These are phyloP conservation scores for Tremella fuciformis DNA, from an alignment of 768 basidiomycete species.

Conservation along the genomic window DNA sequence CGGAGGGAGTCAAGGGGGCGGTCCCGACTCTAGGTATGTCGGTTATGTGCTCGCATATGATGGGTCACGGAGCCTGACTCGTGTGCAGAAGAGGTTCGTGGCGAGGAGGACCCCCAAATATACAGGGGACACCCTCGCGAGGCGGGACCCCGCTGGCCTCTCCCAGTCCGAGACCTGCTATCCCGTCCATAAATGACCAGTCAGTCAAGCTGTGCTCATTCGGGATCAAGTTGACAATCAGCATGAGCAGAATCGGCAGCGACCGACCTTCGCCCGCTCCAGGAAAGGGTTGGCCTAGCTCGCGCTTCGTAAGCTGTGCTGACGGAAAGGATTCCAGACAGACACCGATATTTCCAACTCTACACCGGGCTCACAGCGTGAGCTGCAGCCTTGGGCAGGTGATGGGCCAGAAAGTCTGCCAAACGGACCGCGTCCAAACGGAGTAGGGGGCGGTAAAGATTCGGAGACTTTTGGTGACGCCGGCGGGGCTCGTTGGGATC, in stretches of 20 bases:
- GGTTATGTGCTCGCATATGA: neutral
- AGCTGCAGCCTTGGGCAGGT: conserved; percentile 44
- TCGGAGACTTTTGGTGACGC: conserved; percentile 42
- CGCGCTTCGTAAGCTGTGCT: neutral
- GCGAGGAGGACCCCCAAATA: conserved; percentile 39
- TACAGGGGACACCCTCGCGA: conserved; percentile 13
- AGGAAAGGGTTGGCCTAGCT: conserved; percentile 17
- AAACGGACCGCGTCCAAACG: conserved; percentile 15
- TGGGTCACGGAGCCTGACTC: neutral
- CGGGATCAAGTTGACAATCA: conserved; percentile 11
- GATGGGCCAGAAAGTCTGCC: conserved; percentile 13
- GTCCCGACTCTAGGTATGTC: neutral
- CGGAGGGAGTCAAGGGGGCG: neutral
- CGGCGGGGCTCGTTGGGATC: conserved; percentile 38
- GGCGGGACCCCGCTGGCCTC: conserved; percentile 22
- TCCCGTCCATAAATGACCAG: conserved; percentile 42
- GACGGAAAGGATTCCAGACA: conserved; percentile 35
- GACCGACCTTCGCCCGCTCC: conserved; percentile 15
- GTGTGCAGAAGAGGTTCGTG: conserved; percentile 35
- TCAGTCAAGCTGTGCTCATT: conserved; percentile 10
- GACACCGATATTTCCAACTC: conserved; percentile 43
- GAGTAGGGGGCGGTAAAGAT: conserved; percentile 22
- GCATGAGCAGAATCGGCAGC: conserved; percentile 37
- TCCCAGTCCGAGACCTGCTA: conserved; percentile 12
- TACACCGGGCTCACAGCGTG: conserved; percentile 23